Evolutionary conservation across 2,329 filamentous ascomycete species (phyloP).

Genomic region (Epichloe amarillans): DNA sequence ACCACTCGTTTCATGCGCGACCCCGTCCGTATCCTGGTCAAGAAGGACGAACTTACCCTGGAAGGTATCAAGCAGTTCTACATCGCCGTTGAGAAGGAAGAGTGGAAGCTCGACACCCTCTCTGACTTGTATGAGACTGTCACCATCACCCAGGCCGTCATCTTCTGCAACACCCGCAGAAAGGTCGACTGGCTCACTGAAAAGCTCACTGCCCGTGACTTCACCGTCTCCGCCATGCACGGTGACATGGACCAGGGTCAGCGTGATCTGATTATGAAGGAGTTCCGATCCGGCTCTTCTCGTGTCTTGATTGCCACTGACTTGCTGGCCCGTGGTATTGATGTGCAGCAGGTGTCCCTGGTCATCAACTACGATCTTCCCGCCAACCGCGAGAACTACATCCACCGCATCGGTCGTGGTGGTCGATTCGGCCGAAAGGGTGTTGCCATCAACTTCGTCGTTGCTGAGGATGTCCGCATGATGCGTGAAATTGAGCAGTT

Average conservation of each 20-base stretch:
- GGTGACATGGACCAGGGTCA: slow-evolving; percentile 97
- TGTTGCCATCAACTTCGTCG: slow-evolving; percentile 99
- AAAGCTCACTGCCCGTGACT: slow-evolving; percentile 96
- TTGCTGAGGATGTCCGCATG: slow-evolving; percentile 97
- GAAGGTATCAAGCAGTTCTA: slow-evolving; percentile 99
- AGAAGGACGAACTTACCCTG: slow-evolving; percentile 98
- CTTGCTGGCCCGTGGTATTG: slow-evolving; percentile 96
- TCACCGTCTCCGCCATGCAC: slow-evolving; percentile 99
- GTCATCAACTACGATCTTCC: slow-evolving; percentile 99
- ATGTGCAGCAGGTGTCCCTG: slow-evolving; percentile 97
- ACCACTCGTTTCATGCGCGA: slow-evolving; percentile 99
- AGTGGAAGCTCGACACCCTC: slow-evolving; percentile 99
- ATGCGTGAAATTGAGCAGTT: slow-evolving; percentile 99
- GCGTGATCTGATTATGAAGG: slow-evolving; percentile 99
- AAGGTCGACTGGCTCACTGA: slow-evolving; percentile 99
- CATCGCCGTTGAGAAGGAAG: slow-evolving; percentile 99
- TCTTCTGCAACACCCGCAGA: slow-evolving; percentile 99
- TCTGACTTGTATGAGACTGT: slow-evolving; percentile 98
- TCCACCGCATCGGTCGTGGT: slow-evolving; percentile 98
- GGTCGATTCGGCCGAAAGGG: slow-evolving; percentile 99
- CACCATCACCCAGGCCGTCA: slow-evolving; percentile 98
- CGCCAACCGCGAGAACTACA: slow-evolving; percentile 99
- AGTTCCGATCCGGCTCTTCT: slow-evolving; percentile 97
- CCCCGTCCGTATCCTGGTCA: slow-evolving; percentile 96
- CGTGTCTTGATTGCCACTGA: slow-evolving; percentile 98